Conservation (phyloP, 352 stramenopile species). For the Globisporangium nunn region DNA sequence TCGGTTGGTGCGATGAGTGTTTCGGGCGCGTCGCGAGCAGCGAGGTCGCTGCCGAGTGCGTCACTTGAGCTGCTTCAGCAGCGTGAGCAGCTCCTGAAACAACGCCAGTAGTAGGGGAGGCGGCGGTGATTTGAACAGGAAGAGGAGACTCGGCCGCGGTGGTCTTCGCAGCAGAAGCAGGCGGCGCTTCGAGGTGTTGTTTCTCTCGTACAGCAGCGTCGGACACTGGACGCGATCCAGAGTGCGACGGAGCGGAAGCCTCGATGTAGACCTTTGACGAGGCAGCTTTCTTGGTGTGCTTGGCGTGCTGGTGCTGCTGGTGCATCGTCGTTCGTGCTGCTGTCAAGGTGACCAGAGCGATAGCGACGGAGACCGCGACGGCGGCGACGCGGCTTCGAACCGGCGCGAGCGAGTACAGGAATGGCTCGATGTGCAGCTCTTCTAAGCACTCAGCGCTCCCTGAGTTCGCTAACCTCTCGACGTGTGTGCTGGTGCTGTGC, state of each 20-base stretch:
- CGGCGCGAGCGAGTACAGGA: too few relatives aligned
- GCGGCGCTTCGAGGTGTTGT: not conserved
- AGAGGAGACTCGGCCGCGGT: not conserved
- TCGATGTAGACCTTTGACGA: slow-evolving; percentile 25
- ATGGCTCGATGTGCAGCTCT: too few relatives aligned
- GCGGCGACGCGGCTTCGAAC: too few relatives aligned
- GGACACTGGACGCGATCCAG: not conserved
- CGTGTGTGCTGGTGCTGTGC: too few relatives aligned
- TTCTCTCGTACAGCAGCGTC: too few relatives aligned
- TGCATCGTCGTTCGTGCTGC: not conserved
- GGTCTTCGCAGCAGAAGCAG: too few relatives aligned
- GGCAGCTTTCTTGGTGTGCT: slow-evolving; percentile 9
- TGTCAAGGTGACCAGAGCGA: too few relatives aligned
- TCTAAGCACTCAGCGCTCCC: too few relatives aligned
- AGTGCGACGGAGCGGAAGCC: not conserved
- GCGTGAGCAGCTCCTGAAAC: too few relatives aligned
- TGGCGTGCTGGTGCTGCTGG: slow-evolving; percentile 2
- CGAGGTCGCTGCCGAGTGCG: not conserved
- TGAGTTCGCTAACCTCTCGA: too few relatives aligned
- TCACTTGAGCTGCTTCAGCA: not conserved
- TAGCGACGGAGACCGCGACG: too few relatives aligned
- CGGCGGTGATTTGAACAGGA: not conserved
- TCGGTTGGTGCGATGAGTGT: not conserved
- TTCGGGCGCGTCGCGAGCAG: slow-evolving; percentile 3
- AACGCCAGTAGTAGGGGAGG: not conserved